These are phyloP conservation scores for Heterobasidion parviporum DNA, from an alignment of 1,284 basidiomycete genomes.

Conservation along the genomic window DNA sequence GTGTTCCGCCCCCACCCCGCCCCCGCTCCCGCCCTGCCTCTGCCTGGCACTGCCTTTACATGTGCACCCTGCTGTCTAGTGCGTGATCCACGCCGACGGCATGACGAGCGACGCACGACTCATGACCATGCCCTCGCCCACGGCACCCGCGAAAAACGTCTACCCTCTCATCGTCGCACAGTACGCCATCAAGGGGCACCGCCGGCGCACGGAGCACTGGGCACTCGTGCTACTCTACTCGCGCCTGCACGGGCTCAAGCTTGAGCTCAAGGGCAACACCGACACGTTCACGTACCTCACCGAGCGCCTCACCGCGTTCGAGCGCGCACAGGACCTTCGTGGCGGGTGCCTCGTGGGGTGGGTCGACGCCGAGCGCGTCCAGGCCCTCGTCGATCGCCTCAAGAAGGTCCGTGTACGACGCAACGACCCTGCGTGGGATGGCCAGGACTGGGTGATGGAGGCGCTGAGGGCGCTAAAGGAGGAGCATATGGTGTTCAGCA, in stretches of 20 bases:
- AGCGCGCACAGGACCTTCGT: not conserved
- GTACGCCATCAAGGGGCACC: conserved; percentile 18
- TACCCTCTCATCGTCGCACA: conserved; percentile 22
- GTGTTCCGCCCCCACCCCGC: too few relatives aligned
- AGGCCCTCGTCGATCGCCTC: not conserved
- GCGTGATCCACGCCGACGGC: too few relatives aligned
- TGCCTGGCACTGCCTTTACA: too few relatives aligned
- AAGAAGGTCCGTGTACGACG: not conserved
- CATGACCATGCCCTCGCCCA: not conserved
- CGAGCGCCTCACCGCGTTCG: not conserved
- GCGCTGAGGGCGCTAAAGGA: not conserved
- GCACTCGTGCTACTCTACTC: conserved; percentile 16
- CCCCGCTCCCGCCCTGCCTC: too few relatives aligned
- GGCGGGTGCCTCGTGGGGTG: not conserved
- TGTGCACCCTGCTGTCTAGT: too few relatives aligned
- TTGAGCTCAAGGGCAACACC: conserved; percentile 19
- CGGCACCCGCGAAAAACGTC: not conserved
- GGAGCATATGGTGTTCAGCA: not conserved
- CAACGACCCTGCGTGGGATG: not conserved
- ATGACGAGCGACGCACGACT: not conserved
- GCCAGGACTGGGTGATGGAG: not conserved
- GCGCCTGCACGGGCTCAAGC: conserved; percentile 13
- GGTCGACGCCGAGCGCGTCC: not conserved
- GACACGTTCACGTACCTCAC: conserved; percentile 18
- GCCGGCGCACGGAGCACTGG: conserved; percentile 23